Base-by-base conservation (phyloP, 2,329 filamentous ascomycete genomes). In the Cladophialophora carrionii region DNA sequence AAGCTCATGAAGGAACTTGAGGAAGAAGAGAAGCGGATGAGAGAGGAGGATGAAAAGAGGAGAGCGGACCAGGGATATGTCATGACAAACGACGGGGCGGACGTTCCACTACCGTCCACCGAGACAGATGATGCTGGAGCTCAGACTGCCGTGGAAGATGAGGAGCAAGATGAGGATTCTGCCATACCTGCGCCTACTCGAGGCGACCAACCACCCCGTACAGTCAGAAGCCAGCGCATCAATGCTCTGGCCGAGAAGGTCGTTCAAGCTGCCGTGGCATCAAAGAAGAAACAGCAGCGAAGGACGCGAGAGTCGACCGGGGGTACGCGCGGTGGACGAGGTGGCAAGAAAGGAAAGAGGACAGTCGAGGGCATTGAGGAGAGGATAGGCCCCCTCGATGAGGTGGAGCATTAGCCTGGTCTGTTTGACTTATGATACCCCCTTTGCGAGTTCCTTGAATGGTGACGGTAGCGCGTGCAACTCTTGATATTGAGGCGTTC, bases 1-100 rank as follows among this genome's bases (percentile, higher is more conserved):
- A 77, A 78, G n/a, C 75, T 82, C 60, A 77, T 81, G 63, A 77
- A 76, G 4, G 78, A 78, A 58, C 78, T 82, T 67, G 79, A 79
- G 65, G 73, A 77, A 58, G 75, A 79, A 7, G 77, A 81, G 63
- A 78, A 81, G 46, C 69, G 77, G 52, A 67, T 81, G 58, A 76
- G 75, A 54, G 80, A 80, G 58, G 78, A 79, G 4, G 74, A 76
- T 52, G 77, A 76, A 17, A 70, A 71, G 22, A 57, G 69, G 54
- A 64, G 64, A 37, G 60, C 61, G 20, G 65, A 69, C 37, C 72
- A 73, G 29, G 68, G 68, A 29, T 70, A 68, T 49, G 71, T 70
- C 53, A 62, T 70, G 49, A 34, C 24, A 31, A 8, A 24, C 9
- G 71, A 67, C 20, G 61, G 57, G 29, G 73, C 73, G 64, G 72